Conservation (phyloP, 495 filamentous ascomycete genomes). For the Tuber borchii region DNA sequence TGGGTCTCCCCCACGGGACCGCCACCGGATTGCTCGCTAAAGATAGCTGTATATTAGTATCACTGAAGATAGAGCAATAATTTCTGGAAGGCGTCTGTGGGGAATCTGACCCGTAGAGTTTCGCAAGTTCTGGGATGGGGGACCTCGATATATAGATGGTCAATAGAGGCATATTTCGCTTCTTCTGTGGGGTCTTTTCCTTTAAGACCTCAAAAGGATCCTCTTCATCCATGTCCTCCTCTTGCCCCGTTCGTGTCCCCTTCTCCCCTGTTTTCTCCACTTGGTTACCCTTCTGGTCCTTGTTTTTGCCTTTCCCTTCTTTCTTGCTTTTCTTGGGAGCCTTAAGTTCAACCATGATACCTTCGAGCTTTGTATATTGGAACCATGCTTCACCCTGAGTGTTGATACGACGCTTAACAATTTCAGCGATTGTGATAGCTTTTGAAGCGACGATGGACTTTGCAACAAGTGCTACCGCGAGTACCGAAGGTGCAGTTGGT, state of each 20-base stretch:
- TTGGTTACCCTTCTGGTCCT: background rate
- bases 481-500: background rate
- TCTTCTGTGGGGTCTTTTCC: constrained; percentile 20
- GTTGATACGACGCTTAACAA: constrained; percentile 56
- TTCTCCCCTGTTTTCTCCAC: constrained; percentile 10
- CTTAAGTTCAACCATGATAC: constrained; percentile 37
- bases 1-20: background rate
- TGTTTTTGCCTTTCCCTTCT: constrained; percentile 10
- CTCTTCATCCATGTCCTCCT: constrained; percentile 45
- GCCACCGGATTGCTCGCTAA: background rate
- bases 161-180: constrained; percentile 45
- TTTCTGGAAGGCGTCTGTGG: background rate
- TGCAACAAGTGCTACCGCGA: constrained; percentile 44
- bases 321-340: constrained; percentile 10
- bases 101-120: constrained; percentile 46
- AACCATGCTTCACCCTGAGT: constrained; percentile 52
- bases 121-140: constrained; percentile 51
- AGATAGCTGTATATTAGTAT: background rate
- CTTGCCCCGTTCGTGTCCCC: constrained; percentile 15
- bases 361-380: constrained; percentile 54
- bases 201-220: constrained; percentile 53
- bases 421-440: constrained; percentile 59
- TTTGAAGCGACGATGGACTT: constrained; percentile 52
- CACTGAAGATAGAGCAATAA: background rate
- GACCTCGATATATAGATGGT: constrained; percentile 55